Base-by-base conservation (phyloP, 2,329 filamentous ascomycete genomes). In the Aspergillus unguis region DNA sequence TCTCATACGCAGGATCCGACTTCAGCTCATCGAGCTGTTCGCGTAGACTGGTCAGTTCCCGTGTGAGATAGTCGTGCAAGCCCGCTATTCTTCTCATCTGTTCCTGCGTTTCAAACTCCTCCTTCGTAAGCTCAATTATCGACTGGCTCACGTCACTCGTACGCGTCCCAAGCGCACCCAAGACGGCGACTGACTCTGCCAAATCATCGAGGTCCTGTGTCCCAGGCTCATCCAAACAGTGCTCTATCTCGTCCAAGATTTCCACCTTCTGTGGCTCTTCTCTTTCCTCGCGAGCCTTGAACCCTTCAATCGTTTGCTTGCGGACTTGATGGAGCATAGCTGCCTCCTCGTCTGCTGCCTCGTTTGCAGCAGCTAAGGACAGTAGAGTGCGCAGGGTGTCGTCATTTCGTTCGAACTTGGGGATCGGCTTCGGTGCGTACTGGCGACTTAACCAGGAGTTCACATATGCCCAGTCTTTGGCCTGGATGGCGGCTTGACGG, bases 381-480 rank as follows among this genome's bases (percentile, higher is more conserved):
- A 95, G 80, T 3, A 96, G 79, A 1, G 81, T 84, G 58, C 84
- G 85, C 45, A 96, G 78, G 0, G 92, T 96, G 42, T 92, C 88
- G 29, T 86, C 80, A 66, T 94, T 96, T 63, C 90, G 86, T 74
- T 97, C 92, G 69, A 96, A 96, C 0, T 78, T 67, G 0, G 90
- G 91, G 0, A 86, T 75, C 0, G 80, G 68, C 42, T 81, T 82
- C 29, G 82, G 80, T 41, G 80, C 78, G 61, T 88, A 88, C 65
- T 88, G 88, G 54, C 82, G 80, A 42, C 80, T 77, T 8, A 96
- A 83, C 92, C 92, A 97, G 62, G 78, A 77, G 71, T 95, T 90
- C 61, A 96, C 82, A 60, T 88, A 90, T 50, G 85, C 86, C 92
- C 92, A 97, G 72, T 96, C 92, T 67, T 92, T 92, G 43, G 90